phyloP scores from a whole-genome alignment of 768 basidiomycete genomes.

The Plicaturopsis crispa region DNA sequence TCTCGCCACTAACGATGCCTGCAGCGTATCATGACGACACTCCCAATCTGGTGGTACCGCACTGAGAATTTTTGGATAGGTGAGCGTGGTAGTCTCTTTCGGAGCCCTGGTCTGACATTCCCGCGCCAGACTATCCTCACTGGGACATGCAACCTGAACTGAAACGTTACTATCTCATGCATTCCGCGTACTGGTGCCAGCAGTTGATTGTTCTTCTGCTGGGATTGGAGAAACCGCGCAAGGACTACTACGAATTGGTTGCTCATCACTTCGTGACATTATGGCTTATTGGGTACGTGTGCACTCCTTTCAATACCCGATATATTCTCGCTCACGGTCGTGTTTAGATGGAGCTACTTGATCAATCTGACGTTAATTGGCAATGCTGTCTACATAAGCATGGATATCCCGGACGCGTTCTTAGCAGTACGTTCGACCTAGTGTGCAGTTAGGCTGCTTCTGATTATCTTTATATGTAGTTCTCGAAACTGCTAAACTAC shows the following conservation, averaged over 20 bases:
- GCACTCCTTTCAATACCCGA: background rate
- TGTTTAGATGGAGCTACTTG: constrained; percentile 74
- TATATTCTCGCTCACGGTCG: background rate
- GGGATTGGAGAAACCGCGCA: constrained; percentile 88
- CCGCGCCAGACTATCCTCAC: constrained; percentile 70
- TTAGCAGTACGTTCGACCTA: constrained; percentile 54
- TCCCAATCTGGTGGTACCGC: constrained; percentile 82
- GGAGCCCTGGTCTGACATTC: background rate
- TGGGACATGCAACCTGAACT: constrained; percentile 81
- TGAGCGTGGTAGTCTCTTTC: constrained; percentile 18
- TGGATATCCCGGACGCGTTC: constrained; percentile 92
- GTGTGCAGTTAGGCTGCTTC: background rate
- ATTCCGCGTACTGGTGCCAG: constrained; percentile 91
- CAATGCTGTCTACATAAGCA: constrained; percentile 88
- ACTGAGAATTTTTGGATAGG: constrained; percentile 85
- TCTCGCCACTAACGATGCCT: background rate
- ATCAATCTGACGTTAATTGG: constrained; percentile 82
- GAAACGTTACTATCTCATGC: constrained; percentile 92
- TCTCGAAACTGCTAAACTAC: constrained; percentile 87
- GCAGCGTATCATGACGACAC: constrained; percentile 74
- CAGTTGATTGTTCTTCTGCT: constrained; percentile 85
- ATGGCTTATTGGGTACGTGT: constrained; percentile 80
- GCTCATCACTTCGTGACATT: constrained; percentile 90
- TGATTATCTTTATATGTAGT: constrained; percentile 27
- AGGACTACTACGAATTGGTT: constrained; percentile 83